Evolutionary conservation across 345 rosid species (phyloP).

Genomic region (Psidium guajava): DNA sequence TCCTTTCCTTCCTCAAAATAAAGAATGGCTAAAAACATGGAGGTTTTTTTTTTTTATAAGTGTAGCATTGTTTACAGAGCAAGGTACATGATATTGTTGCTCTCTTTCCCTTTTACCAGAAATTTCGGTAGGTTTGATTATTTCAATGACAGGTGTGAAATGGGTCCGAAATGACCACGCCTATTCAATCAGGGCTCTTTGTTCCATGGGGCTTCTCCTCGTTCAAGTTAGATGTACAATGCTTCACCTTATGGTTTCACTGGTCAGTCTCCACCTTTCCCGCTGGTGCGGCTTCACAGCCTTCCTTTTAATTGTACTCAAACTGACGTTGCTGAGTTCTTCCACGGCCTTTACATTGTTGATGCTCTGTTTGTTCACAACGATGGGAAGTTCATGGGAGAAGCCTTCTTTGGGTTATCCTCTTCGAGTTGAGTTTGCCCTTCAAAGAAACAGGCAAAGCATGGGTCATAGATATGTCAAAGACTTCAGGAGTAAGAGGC

Average conservation of each 20-base stretch:
- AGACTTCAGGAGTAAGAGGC: slow-evolving; percentile 87
- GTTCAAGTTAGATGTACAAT: slow-evolving; percentile 62
- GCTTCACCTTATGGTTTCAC: slow-evolving; percentile 43
- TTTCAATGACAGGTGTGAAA: slow-evolving; percentile 67
- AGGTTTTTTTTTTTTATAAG: neutral
- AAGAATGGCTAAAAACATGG: neutral
- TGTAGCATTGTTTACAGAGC: neutral
- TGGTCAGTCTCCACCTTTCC: slow-evolving; percentile 74
- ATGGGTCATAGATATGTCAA: slow-evolving; percentile 94
- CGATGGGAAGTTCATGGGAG: slow-evolving; percentile 73
- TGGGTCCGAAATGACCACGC: slow-evolving; percentile 85
- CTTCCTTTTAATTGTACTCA: slow-evolving; percentile 90
- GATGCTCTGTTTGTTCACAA: slow-evolving; percentile 86
- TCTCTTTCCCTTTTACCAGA: neutral
- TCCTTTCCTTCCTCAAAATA: neutral
- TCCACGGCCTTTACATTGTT: slow-evolving; percentile 75
- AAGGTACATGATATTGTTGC: neutral
- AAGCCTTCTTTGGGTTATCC: slow-evolving; percentile 91
- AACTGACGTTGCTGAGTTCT: slow-evolving; percentile 72
- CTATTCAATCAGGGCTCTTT: slow-evolving; percentile 74
- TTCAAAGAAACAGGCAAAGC: slow-evolving; percentile 82
- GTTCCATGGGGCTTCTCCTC: slow-evolving; percentile 62
- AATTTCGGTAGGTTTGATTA: slow-evolving; percentile 35
- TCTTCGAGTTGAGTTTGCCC: slow-evolving; percentile 89
- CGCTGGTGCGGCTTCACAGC: slow-evolving; percentile 88